Percentiles rank a stretch among this genome's conserved stretches.
Evolutionary conservation across 305 asterid species (phyloP).

Genomic region (Ilex paraguariensis): DNA sequence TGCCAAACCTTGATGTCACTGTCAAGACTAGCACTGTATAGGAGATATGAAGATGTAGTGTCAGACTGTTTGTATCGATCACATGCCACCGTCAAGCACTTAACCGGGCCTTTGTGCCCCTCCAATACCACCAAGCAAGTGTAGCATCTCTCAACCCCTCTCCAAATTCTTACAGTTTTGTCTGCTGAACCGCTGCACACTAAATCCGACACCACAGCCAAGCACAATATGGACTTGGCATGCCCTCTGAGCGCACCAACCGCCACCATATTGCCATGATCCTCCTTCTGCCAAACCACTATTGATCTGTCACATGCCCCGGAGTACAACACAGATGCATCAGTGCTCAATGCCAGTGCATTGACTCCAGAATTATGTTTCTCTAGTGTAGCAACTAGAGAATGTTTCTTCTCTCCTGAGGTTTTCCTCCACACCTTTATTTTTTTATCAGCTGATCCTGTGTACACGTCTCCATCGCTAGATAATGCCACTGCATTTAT

Average conservation of each 20-base stretch:
- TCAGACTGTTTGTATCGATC: constrained; percentile 28
- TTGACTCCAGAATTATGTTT: constrained; percentile 61
- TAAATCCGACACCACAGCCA: constrained; percentile 41
- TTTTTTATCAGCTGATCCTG: constrained; percentile 69
- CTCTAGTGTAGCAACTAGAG: constrained; percentile 38
- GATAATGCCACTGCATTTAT: constrained; percentile 50
- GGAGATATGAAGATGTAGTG: constrained; percentile 26
- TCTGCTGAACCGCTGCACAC: constrained; percentile 77
- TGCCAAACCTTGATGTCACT: constrained; percentile 68
- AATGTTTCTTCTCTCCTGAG: constrained; percentile 32
- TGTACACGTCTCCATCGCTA: constrained; percentile 34
- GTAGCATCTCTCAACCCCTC: constrained; percentile 37
- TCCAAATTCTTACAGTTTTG: constrained; percentile 68
- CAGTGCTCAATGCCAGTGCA: constrained; percentile 46
- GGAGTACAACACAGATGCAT: constrained; percentile 43
- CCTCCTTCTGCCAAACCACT: constrained; percentile 40
- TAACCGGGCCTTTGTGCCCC: constrained; percentile 64
- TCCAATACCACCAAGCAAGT: constrained; percentile 50
- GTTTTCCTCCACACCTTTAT: constrained; percentile 57
- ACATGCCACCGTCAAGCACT: constrained; percentile 41
- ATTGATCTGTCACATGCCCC: constrained; percentile 56
- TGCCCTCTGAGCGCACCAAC: constrained; percentile 62
- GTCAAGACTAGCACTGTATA: constrained; percentile 65
- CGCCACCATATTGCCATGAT: constrained; percentile 30
- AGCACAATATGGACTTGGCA: constrained; percentile 48